Base-by-base conservation (phyloP, 495 filamentous ascomycete genomes). In the Lasiosphaeria miniovina region DNA sequence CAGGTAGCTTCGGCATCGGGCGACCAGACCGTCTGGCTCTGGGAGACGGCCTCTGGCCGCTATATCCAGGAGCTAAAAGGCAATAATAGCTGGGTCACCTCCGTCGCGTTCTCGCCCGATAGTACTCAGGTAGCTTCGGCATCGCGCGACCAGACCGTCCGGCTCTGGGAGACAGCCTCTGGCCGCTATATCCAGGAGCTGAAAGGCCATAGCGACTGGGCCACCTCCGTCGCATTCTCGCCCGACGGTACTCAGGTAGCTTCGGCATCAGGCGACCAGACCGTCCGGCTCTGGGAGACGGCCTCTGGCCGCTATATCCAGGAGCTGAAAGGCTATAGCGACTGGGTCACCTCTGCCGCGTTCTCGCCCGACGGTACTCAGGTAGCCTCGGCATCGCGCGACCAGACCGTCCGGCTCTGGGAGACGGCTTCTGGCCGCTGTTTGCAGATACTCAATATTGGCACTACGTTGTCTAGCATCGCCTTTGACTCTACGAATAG, bases 81-180 rank as follows among this genome's bases (percentile, higher is more conserved):
- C 58, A 65, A 75, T 59, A 54, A 55, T n/a, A 6, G 36, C 33
- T 38, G 0, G 31, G 64, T 74, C 46, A 61, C 14, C 53, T 65
- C 38, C 9, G 65, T 75, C 3, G 68, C 67, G 14, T 79, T 75
- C 66, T 77, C 74, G n/a, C 68, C 62, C 8, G 62, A 77, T 57
- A 58, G 66, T 36, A 63, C 59, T 57, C 60, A 36, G 12, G 52
- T 54, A 4, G 36, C 46, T 4, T 58, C 33, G 55, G 55, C 11
- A 12, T 6, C 52, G 11, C 6, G 32, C 14, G 52, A 32, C 17
- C 3, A 51, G 9, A 36, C 36, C 12, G 46, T 40, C 31, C 17
- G 32, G 43, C 14, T 58, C 17, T 36, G 45, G 14, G 55, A 56
- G 17, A 35, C 32, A 9, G 8, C 6, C 7, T 5, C 52, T 41